Evolutionary conservation across 257 asterid species (phyloP), one percentile per base, ranked within the genome.

Genomic region (Verbascum thapsus): DNA sequence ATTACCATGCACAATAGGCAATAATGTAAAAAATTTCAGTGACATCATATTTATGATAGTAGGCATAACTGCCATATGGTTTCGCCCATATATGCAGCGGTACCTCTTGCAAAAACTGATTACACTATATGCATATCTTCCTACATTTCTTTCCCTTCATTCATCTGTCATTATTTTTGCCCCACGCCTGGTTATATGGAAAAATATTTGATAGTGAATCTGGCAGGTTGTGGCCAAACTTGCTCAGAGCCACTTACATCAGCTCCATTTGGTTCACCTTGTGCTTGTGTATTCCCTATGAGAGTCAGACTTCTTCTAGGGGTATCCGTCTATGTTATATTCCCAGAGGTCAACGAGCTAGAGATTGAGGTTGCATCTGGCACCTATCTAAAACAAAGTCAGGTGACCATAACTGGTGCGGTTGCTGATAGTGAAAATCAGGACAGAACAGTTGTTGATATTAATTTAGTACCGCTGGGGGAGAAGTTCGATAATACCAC

Each of bases 331-430:
- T 90, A 80, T 67, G 88, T 91, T 61, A 76, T 94, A 54, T 94
- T 94, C 61, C 95, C 97, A 6, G 87, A 76, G 71, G 96, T 90
- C 64, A 81, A 74, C n/a, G 92, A 81, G 75, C 79, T 94, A 42
- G 99, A 80, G 74, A 81, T 85, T 70, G 95, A 94, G 87, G 80
- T 94, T 68, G 99, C 99, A 53, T 88, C 87, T 22, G 99, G 95
- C 57, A 81, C 96, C 54, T 94, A 87, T 78, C 80, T 94, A 12
- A 77, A 77, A 53, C 97, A 91, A 78, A 86, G 94, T 67, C 99
- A 94, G 76, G 97, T 94, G 42, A 64, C 74, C 19, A 88, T 94
- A 53, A 75, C 81, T 58, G 99, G 99, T 63, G 99, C 99, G n/a
- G 84, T 75, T 79, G 94, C 97, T 70, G 97, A 90, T 69, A 72